phyloP scores from a whole-genome alignment of 352 stramenopile genomes.

The Globisporangium lucens region DNA sequence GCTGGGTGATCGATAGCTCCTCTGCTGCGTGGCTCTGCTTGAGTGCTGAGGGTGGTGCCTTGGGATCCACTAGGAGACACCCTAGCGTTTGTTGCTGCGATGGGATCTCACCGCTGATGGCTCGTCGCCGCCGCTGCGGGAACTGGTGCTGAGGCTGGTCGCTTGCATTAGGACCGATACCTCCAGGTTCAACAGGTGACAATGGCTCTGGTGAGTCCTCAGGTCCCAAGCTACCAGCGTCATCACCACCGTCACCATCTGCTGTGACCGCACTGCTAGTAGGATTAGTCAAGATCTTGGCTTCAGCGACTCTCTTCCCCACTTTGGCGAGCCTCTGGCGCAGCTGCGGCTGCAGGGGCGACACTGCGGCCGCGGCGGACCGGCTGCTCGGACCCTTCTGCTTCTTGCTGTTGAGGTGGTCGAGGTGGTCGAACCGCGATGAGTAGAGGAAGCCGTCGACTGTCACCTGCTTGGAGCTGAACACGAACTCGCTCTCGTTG shows the following conservation, averaged over 20 bases:
- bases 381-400: background rate
- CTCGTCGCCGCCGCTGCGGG: background rate
- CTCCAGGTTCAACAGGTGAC: background rate
- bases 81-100: background rate
- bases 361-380: background rate
- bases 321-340: constrained; percentile 18
- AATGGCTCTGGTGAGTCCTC: background rate
- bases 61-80: background rate
- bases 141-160: background rate
- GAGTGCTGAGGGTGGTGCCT: background rate
- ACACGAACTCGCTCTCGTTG: constrained; percentile 55
- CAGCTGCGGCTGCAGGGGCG: constrained; percentile 14
- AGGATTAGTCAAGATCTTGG: background rate
- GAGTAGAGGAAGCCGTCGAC: constrained; percentile 55
- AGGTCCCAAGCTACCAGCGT: background rate
- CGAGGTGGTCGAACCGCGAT: constrained; percentile 46
- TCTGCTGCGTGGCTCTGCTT: constrained; percentile 19
- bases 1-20: constrained; percentile 30
- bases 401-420: constrained; percentile 17
- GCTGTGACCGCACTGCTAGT: background rate
- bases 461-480: constrained; percentile 41
- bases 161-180: background rate
- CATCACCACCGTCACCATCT: background rate
- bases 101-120: background rate
- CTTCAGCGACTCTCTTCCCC: background rate